These are phyloP conservation scores for Teratosphaeria pseudoeucalypti DNA, from an alignment of 2,329 filamentous ascomycete species.

Conservation along the genomic window DNA sequence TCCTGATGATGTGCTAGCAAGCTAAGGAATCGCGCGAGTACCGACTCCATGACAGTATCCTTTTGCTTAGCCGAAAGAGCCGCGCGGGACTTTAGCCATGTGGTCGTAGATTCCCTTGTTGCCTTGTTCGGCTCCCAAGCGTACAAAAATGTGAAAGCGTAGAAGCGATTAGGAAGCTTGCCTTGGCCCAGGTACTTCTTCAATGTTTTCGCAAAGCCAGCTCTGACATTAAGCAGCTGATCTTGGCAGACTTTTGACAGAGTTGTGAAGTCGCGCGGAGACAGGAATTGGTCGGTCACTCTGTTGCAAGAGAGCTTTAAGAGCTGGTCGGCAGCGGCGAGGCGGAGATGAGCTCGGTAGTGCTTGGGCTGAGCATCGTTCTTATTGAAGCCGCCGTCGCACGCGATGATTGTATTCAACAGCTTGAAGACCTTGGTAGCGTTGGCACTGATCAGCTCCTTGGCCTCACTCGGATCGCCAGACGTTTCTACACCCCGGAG, in stretches of 20 bases:
- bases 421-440: slow-evolving; percentile 65
- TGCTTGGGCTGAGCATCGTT: slow-evolving; percentile 60
- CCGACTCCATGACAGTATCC: slow-evolving; percentile 61
- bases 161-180: slow-evolving; percentile 65
- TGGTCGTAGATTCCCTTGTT: slow-evolving; percentile 65
- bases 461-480: slow-evolving; percentile 23
- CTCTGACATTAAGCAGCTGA: slow-evolving; percentile 59
- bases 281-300: slow-evolving; percentile 64
- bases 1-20: slow-evolving; percentile 91
- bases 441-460: slow-evolving; percentile 35
- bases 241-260: slow-evolving; percentile 78
- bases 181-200: slow-evolving; percentile 79
- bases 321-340: slow-evolving; percentile 66
- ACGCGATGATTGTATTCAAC: slow-evolving; percentile 63
- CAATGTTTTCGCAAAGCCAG: slow-evolving; percentile 69
- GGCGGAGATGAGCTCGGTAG: slow-evolving; percentile 70
- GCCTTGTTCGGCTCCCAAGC: slow-evolving; percentile 76
- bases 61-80: slow-evolving; percentile 49
- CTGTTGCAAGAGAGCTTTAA: slow-evolving; percentile 75
- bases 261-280: slow-evolving; percentile 64
- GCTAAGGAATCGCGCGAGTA: slow-evolving; percentile 73
- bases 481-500: slow-evolving; percentile 48
- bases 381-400: slow-evolving; percentile 72
- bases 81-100: slow-evolving; percentile 78
- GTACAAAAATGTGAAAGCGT: slow-evolving; percentile 78